Evolutionary conservation across 1,139 yeast genomes (phyloP).

Genomic region (Sugiyamaella sp.): DNA sequence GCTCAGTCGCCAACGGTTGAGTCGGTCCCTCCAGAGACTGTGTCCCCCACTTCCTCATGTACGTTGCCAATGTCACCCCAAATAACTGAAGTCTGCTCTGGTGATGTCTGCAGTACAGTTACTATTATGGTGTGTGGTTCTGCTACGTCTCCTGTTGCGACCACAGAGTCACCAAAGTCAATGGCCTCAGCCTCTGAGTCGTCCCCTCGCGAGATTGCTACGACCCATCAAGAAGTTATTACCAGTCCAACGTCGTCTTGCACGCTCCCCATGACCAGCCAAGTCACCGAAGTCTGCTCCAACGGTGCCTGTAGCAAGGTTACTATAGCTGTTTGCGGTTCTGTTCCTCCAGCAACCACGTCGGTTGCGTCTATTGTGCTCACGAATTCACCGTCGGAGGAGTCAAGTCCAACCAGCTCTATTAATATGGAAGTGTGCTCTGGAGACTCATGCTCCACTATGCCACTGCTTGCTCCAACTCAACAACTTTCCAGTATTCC

Average conservation of each 20-base stretch:
- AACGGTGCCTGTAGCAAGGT: conserved; percentile 5
- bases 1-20: neutral
- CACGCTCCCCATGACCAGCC: neutral
- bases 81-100: conserved; percentile 21
- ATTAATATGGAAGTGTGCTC: conserved; percentile 23
- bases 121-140: conserved; percentile 18
- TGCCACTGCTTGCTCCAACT: conserved; percentile 22
- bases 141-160: no score
- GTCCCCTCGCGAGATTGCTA: no score
- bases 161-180: no score
- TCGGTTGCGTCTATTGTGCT: no score
- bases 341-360: neutral
- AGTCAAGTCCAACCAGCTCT: conserved; percentile 18
- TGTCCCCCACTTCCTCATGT: no score
- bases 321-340: neutral
- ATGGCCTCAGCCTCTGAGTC: no score
- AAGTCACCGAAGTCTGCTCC: conserved; percentile 5
- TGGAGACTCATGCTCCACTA: conserved; percentile 17
- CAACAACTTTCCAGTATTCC: conserved; percentile 1
- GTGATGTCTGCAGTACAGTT: conserved; percentile 15
- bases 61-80: no score
- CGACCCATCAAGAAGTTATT: no score
- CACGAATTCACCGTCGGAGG: no score
- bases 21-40: neutral
- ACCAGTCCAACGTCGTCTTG: no score